These are phyloP conservation scores for Schizophyllum commune DNA, from an alignment of 1,284 basidiomycete genomes.

Conservation along the genomic window DNA sequence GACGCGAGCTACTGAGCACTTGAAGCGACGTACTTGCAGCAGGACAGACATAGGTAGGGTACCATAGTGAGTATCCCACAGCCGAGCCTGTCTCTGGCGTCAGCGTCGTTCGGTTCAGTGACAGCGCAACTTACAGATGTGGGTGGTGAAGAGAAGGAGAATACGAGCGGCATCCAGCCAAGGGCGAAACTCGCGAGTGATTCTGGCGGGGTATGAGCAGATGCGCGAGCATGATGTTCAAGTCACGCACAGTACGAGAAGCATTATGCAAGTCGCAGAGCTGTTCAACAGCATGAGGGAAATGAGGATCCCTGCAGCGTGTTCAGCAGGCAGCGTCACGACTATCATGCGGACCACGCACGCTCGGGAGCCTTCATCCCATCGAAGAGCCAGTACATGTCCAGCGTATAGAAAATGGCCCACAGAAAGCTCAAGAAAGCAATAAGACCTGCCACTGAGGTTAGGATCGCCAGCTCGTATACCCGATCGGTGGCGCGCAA, in stretches of 20 bases:
- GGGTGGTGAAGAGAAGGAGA: constrained; percentile 37
- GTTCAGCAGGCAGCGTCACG: neutral
- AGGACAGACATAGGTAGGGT: constrained; percentile 20
- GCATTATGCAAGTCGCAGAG: constrained; percentile 3
- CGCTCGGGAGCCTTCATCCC: constrained; percentile 6
- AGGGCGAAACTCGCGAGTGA: constrained; percentile 31
- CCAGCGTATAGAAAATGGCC: constrained; percentile 5
- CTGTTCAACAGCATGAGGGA: constrained; percentile 8
- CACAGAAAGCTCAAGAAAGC: constrained; percentile 7
- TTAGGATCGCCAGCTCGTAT: neutral
- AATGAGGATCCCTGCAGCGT: constrained; percentile 5
- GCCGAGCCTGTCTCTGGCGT: constrained; percentile 37
- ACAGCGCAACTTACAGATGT: constrained; percentile 31
- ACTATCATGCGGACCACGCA: constrained; percentile 1
- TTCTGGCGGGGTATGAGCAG: neutral
- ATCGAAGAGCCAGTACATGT: constrained; percentile 8
- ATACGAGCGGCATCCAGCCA: constrained; percentile 54
- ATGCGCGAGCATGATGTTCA: neutral
- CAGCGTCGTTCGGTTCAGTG: neutral
- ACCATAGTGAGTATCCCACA: constrained; percentile 34
- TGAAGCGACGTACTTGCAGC: neutral
- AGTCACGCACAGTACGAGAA: neutral
- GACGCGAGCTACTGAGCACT: neutral
- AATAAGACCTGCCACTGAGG: constrained; percentile 3
- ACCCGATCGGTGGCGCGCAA: neutral